Evolutionary conservation across 2,329 filamentous ascomycete genomes (phyloP), one percentile per base, ranked within the genome.

Genomic region (Xylariaceae sp.): DNA sequence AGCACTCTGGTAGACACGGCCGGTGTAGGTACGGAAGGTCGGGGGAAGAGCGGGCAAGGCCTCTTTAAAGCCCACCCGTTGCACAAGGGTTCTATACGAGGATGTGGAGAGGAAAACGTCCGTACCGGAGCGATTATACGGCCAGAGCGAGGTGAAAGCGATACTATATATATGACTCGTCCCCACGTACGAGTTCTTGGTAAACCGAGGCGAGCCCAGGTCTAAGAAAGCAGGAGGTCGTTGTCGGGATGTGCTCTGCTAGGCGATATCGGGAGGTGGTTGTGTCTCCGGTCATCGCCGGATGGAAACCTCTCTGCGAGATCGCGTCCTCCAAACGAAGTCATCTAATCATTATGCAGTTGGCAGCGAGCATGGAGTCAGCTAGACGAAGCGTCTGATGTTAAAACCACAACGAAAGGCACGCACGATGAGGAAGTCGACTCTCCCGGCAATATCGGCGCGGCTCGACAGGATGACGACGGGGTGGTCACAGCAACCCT

Each of bases 401-500:
- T 6, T 24, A 24, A 24, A n/a, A n/a, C n/a, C n/a, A n/a, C n/a
- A n/a, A n/a, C n/a, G 21, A 11, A 7, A 24, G 21, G 17, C 9
- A 38, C 41, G 5, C 13, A 47, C 44, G 9, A 41, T 35, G 18
- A 47, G 38, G n/a, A 47, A 9, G 2, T 47, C 28, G 3, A 47
- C 44, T 18, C 28, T 32, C 2, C 16, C 29, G 6, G 34, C 13
- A 24, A 24, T 24, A 2, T 2, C 14, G 11, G 33, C 5, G 5
- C 9, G 13, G 5, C 13, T 38, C 3, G 44, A 47, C 14, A 47
- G 35, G 11, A 44, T 17, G 4, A 44, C 38, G 1, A 39, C 41
- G 1, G 44, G 44, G 24, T 47, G 44, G 9, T 47, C 13, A 27
- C 23, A 47, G 19, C 38, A 44, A n/a, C 44, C 44, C 7, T 44